These are phyloP conservation scores for Ceratocystis smalleyi DNA, from an alignment of 2,329 filamentous ascomycete genomes.

Conservation along the genomic window DNA sequence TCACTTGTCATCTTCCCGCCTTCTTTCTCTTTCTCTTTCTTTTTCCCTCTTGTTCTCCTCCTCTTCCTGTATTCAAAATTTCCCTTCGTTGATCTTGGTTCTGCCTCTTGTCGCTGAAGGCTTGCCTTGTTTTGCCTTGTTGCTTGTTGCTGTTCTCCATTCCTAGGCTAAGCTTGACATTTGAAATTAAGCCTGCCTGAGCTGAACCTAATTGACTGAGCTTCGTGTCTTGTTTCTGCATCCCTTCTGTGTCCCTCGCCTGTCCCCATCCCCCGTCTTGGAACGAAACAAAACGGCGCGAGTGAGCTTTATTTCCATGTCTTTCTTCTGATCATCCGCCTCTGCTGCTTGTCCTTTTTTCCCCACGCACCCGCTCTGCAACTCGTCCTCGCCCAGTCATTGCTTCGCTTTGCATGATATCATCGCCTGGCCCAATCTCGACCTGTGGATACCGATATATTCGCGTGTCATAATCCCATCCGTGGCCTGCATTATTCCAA, in stretches of 20 bases:
- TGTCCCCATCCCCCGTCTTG: background rate
- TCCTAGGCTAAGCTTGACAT: background rate
- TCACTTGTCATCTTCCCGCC: constrained; percentile 4
- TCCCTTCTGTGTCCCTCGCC: constrained; percentile 5
- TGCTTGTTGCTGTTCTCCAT: background rate
- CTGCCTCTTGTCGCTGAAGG: background rate
- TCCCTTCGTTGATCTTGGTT: background rate
- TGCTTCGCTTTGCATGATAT: background rate
- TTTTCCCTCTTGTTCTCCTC: background rate
- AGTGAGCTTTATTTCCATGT: constrained; percentile 17
- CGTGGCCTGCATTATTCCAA: background rate
- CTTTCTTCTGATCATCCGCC: constrained; percentile 18
- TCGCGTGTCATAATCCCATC: background rate
- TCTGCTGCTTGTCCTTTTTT: constrained; percentile 8
- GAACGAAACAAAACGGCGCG: background rate
- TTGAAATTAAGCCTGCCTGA: background rate
- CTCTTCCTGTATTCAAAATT: constrained; percentile 16
- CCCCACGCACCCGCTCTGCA: constrained; percentile 7
- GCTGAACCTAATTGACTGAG: background rate
- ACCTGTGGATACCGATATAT: background rate
- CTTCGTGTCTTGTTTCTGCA: constrained; percentile 7
- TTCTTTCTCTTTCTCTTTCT: constrained; percentile 15
- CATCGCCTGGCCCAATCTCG: background rate
- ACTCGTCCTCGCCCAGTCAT: background rate
- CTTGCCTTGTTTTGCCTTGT: background rate